phyloP scores from a whole-genome alignment of 202 grass and related monocot genomes.

The Elaeis oleifera region DNA sequence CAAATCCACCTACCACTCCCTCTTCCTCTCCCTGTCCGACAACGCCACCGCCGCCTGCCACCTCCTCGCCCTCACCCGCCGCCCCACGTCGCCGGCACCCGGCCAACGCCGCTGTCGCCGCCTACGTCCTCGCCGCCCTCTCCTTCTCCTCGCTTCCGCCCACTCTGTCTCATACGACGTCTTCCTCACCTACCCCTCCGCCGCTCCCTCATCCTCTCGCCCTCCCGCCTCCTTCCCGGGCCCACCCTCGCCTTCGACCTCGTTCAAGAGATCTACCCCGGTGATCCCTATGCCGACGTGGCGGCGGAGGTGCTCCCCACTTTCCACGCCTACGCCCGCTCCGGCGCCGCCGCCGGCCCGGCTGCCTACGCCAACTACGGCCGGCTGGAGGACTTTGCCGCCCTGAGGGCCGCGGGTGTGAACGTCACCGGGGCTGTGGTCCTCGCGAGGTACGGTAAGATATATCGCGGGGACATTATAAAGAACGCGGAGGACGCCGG shows the following conservation, averaged over 20 bases:
- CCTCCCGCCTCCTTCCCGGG: not conserved
- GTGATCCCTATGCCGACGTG: slow-evolving; percentile 30
- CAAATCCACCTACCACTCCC: slow-evolving; percentile 31
- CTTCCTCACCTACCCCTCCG: slow-evolving; percentile 36
- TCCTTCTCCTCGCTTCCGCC: slow-evolving; percentile 33
- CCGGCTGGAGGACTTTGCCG: slow-evolving; percentile 41
- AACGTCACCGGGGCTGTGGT: slow-evolving; percentile 46
- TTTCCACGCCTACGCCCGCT: slow-evolving; percentile 61
- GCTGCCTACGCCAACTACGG: slow-evolving; percentile 76
- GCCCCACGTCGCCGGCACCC: slow-evolving; percentile 50
- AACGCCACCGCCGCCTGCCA: slow-evolving; percentile 54
- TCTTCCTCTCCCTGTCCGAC: slow-evolving; percentile 55
- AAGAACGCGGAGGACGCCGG: slow-evolving; percentile 48
- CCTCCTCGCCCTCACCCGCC: slow-evolving; percentile 59
- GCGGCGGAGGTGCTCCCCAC: slow-evolving; percentile 49
- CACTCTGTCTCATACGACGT: slow-evolving; percentile 39
- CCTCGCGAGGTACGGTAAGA: slow-evolving; percentile 48
- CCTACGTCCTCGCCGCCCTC: slow-evolving; percentile 28
- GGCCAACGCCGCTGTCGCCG: slow-evolving; percentile 29
- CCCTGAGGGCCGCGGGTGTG: slow-evolving; percentile 41
- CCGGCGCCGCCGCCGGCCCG: slow-evolving; percentile 49
- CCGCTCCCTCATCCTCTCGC: slow-evolving; percentile 38
- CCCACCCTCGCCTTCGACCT: slow-evolving; percentile 32
- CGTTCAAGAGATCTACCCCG: slow-evolving; percentile 50
- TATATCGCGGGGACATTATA: slow-evolving; percentile 70